phyloP scores from a whole-genome alignment of 768 basidiomycete species.

The Tubosaeta sp. region DNA sequence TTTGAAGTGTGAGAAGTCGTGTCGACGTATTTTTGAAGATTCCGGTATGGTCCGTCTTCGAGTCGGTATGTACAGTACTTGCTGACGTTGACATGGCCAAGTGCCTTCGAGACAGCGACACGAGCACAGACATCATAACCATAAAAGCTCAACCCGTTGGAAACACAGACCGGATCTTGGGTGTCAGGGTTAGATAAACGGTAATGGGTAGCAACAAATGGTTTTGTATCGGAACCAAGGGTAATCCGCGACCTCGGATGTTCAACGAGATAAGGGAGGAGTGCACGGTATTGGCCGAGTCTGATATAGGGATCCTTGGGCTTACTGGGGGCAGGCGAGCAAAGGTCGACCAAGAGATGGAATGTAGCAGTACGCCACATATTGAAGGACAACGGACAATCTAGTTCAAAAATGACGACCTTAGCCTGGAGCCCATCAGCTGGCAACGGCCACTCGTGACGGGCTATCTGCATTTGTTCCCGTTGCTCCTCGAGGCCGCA shows the following conservation, averaged over 20 bases:
- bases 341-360: constrained; percentile 35
- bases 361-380: constrained; percentile 43
- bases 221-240: constrained; percentile 21
- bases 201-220: constrained; percentile 16
- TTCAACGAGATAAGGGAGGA: constrained; percentile 8
- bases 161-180: constrained; percentile 20
- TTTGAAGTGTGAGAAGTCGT: constrained; percentile 41
- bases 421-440: too few relatives aligned
- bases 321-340: constrained; percentile 11
- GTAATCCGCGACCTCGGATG: constrained; percentile 19
- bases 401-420: constrained; percentile 34
- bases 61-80: constrained; percentile 32
- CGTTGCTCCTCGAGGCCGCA: neutral
- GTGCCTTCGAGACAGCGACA: constrained; percentile 14
- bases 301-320: constrained; percentile 2
- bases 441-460: too few relatives aligned
- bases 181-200: constrained; percentile 7
- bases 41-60: constrained; percentile 28
- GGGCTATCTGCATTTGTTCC: neutral
- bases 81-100: constrained; percentile 10
- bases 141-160: constrained; percentile 31
- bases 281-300: constrained; percentile 9
- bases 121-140: constrained; percentile 26
- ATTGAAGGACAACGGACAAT: neutral
- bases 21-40: constrained; percentile 35